These are phyloP conservation scores for Arxiozyma telluris DNA, from an alignment of 1,139 yeast genomes.

Conservation along the genomic window DNA sequence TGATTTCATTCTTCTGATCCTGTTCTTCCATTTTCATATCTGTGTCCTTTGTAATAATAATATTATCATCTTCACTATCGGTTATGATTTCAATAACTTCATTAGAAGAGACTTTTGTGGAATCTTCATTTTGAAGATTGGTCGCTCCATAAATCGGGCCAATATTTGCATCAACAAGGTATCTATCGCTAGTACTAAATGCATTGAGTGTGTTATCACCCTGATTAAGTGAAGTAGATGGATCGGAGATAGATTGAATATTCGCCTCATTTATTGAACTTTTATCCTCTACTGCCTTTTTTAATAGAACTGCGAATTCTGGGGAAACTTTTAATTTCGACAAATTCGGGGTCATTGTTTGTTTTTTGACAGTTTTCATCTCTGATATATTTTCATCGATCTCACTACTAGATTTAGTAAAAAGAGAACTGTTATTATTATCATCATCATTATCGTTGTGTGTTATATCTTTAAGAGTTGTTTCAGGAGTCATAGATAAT, in stretches of 20 bases:
- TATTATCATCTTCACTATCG: neutral
- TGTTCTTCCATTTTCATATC: too few relatives aligned
- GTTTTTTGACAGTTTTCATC: neutral
- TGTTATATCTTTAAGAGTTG: neutral
- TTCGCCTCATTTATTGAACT: neutral
- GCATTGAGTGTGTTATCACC: neutral
- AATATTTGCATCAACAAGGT: neutral
- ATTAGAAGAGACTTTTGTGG: neutral
- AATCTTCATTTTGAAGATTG: neutral
- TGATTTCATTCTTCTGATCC: neutral
- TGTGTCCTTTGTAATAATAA: too few relatives aligned
- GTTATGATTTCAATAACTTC: neutral
- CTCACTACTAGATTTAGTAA: neutral
- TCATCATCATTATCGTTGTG: constrained; percentile 2
- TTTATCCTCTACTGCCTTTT: neutral
- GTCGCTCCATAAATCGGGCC: neutral
- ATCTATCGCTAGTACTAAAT: too few relatives aligned
- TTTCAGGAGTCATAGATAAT: neutral
- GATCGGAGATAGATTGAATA: neutral
- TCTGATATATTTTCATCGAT: neutral
- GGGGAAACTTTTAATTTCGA: constrained; percentile 10
- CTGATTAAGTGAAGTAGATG: neutral
- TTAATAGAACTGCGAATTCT: constrained; percentile 7
- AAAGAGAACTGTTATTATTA: constrained; percentile 2
- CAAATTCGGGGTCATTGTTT: constrained; percentile 7